These are phyloP conservation scores for Aspergillus awamori DNA, from an alignment of 2,329 filamentous ascomycete species.

Conservation along the genomic window DNA sequence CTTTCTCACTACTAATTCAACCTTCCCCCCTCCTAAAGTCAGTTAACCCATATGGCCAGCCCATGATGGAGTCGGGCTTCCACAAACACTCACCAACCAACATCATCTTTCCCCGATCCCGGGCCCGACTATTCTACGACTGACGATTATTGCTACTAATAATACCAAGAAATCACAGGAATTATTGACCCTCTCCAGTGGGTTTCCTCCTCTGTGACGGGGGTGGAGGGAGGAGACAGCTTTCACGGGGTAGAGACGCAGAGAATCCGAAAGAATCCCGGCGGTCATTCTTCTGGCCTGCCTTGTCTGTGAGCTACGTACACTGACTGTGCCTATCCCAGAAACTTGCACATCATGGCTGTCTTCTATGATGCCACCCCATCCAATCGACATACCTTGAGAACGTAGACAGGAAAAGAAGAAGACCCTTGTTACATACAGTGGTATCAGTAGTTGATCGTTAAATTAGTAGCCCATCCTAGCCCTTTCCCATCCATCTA, in stretches of 20 bases:
- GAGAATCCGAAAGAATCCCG: conserved; percentile 7
- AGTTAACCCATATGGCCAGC: neutral
- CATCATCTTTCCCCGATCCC: neutral
- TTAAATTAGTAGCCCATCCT: neutral
- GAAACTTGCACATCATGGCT: neutral
- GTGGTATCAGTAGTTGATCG: neutral
- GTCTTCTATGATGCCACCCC: conserved; percentile 1
- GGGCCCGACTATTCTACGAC: neutral
- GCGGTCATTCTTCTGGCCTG: neutral
- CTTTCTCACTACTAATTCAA: neutral
- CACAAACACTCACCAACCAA: neutral
- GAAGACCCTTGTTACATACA: too few species aligned
- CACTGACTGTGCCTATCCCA: too few species aligned
- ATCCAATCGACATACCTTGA: neutral
- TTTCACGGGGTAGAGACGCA: conserved; percentile 10
- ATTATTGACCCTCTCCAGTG: neutral
- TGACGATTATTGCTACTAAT: neutral
- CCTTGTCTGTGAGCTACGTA: neutral
- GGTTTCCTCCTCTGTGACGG: neutral
- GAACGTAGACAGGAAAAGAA: too few species aligned
- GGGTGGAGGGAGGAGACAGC: neutral
- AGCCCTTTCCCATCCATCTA: neutral
- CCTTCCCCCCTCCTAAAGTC: neutral
- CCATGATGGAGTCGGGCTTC: neutral
- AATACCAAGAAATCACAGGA: neutral